phyloP scores from a whole-genome alignment of 2,329 filamentous ascomycete genomes.

The Talaromyces piceae region DNA sequence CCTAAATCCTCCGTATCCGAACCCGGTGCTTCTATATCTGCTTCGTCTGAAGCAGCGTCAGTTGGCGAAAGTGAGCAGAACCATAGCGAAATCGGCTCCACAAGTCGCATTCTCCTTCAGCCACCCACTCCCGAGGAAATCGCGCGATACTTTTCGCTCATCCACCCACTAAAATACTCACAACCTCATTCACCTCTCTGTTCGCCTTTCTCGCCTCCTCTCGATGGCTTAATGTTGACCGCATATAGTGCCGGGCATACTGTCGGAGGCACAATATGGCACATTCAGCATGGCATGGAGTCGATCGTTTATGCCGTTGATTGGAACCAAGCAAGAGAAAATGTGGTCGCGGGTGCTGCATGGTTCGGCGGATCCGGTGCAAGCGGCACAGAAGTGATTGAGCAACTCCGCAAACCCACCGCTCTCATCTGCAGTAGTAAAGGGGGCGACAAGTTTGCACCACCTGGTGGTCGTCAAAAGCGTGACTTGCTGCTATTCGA shows the following conservation, averaged over 20 bases:
- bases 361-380: constrained; percentile 80
- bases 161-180: constrained; percentile 91
- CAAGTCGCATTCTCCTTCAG: constrained; percentile 48
- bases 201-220: constrained; percentile 77
- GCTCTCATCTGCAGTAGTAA: constrained; percentile 87
- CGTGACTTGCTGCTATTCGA: constrained; percentile 79
- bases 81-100: constrained; percentile 18
- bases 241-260: constrained; percentile 96
- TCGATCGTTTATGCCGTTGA: constrained; percentile 97
- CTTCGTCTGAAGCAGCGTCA: constrained; percentile 24
- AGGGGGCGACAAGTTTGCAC: constrained; percentile 64
- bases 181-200: constrained; percentile 87
- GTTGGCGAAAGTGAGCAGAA: constrained; percentile 25
- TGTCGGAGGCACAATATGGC: constrained; percentile 95
- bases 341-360: constrained; percentile 85
- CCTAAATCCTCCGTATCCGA: constrained; percentile 61
- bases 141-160: constrained; percentile 79
- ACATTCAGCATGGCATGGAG: constrained; percentile 92
- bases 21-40: constrained; percentile 42
- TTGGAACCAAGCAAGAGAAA: constrained; percentile 97
- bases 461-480: constrained; percentile 66
- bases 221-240: constrained; percentile 88
- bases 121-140: constrained; percentile 84
- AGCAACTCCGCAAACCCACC: constrained; percentile 86
- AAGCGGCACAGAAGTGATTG: constrained; percentile 82